Base-by-base conservation (phyloP, 2,329 filamentous ascomycete genomes). In the Venturia carpophila region DNA sequence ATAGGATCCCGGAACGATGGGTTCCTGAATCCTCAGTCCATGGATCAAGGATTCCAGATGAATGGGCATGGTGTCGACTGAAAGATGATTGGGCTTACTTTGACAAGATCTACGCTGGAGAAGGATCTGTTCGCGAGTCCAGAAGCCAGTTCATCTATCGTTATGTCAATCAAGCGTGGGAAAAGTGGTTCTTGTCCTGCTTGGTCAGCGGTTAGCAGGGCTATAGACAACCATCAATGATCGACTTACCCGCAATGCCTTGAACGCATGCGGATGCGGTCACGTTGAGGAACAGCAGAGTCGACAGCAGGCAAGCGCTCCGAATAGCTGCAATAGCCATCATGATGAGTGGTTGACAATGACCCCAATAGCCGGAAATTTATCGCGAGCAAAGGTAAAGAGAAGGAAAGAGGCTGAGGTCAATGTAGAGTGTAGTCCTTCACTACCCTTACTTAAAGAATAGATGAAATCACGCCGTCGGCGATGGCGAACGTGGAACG, bases 51-150 rank as follows among this genome's bases (percentile, higher is more conserved):
- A 58, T 9, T 58, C 30, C 30, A 19, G 27, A 37, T 11, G 11
- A 58, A 19, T 7, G 52, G 52, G 27, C 27, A 15, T 37, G 52
- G 30, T 27, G 3, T 19, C n/a, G 27, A 21, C 24, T 58, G 49
- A 11, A 21, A 56, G 17, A 52, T 11, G 49, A 30, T 10, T 34
- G 34, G 42, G 60, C 68, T 30, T 61, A 76, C 76, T 66, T 73
- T 76, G 56, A 85, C 83, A 21, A 87, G 73, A 65, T 86, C 81
- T n/a, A 82, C 79, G 69, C 82, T 85, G 1, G 79, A 83, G 67
- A 83, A 65, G 4, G n/a, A 61, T 2, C 78, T 78, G 21, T 73
- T 72, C 56, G 80, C 75, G 11, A 86, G 73, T 1, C 83, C 83
- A 49, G 72, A 69, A 34, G 76, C 72, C 27, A 86, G 74, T 30